Conservation (phyloP, 1,284 basidiomycete species). For the Boletus holoroseus region DNA sequence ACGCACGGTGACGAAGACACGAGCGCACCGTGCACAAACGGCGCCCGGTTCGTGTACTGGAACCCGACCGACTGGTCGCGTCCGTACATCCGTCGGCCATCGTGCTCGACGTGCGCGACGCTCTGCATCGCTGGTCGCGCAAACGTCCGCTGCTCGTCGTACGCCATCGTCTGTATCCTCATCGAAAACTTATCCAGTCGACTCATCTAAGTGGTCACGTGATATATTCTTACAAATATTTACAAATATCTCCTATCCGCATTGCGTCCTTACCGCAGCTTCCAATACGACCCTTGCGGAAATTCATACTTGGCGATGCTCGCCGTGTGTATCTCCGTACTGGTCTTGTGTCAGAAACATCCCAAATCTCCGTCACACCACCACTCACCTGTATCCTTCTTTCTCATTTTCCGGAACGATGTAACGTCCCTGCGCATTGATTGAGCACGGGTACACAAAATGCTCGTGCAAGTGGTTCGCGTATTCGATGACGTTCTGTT, state of each 20-base stretch:
- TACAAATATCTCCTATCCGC: constrained; percentile 22
- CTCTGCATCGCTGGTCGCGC: constrained; percentile 4
- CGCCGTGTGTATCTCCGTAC: constrained; percentile 68
- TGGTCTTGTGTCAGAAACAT: constrained; percentile 26
- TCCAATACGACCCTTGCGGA: constrained; percentile 70
- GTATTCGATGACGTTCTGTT: constrained; percentile 86
- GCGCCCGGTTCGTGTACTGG: constrained; percentile 15
- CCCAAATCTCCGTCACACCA: constrained; percentile 3
- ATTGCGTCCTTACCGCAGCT: background rate
- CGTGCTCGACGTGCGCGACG: constrained; percentile 12
- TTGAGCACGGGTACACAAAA: constrained; percentile 82
- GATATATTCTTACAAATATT: constrained; percentile 14
- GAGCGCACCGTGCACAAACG: background rate
- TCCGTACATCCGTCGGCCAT: constrained; percentile 3
- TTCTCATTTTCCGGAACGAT: constrained; percentile 62
- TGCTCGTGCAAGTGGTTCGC: constrained; percentile 89
- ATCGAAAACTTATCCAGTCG: constrained; percentile 8
- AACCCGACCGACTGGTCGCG: constrained; percentile 21
- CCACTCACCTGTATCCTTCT: constrained; percentile 64
- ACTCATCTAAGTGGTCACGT: constrained; percentile 15
- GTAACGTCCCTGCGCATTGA: constrained; percentile 81
- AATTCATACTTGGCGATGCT: constrained; percentile 71
- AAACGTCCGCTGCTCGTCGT: constrained; percentile 22
- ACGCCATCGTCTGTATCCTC: constrained; percentile 14
- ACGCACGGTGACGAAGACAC: constrained; percentile 7